phyloP scores from a whole-genome alignment of 2,329 filamentous ascomycete species.

The Fusarium buharicum region DNA sequence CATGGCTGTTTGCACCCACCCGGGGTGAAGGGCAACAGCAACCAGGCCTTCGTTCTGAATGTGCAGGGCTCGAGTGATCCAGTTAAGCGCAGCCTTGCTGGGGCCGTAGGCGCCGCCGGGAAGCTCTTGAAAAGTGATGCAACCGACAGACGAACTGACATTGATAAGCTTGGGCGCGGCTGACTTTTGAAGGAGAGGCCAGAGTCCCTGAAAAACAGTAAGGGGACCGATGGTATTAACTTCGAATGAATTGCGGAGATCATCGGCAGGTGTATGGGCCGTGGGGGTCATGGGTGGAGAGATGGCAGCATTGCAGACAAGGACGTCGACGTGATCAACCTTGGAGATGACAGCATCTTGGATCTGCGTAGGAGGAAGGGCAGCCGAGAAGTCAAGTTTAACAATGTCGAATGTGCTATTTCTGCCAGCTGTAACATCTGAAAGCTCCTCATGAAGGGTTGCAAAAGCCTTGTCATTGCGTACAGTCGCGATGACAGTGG shows the following conservation, averaged over 20 bases:
- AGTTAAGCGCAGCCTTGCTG: conserved; percentile 51
- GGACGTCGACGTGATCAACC: conserved; percentile 57
- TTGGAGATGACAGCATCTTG: conserved; percentile 39
- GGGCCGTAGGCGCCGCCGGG: conserved; percentile 49
- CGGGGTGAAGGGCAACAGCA: conserved; percentile 51
- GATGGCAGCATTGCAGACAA: conserved; percentile 63
- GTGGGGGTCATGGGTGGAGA: conserved; percentile 46
- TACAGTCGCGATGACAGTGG: conserved; percentile 2
- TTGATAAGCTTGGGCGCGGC: conserved; percentile 50
- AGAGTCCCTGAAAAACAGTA: conserved; percentile 46
- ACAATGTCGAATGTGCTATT: conserved; percentile 51
- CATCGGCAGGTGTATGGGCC: conserved; percentile 44
- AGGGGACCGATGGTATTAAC: conserved; percentile 57
- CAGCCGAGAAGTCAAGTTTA: conserved; percentile 52
- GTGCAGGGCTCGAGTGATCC: conserved; percentile 47
- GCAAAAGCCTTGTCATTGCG: neutral
- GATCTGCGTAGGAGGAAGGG: conserved; percentile 40
- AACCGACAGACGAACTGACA: conserved; percentile 52
- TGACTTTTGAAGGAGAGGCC: conserved; percentile 50
- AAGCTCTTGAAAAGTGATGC: conserved; percentile 48
- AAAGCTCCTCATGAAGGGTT: neutral
- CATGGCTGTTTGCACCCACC: conserved; percentile 50
- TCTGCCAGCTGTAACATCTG: conserved; percentile 43
- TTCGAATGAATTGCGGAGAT: conserved; percentile 54
- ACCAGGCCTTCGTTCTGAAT: conserved; percentile 44